Evolutionary conservation across 768 basidiomycete species (phyloP).

Genomic region (Boletus vinaceobasis): DNA sequence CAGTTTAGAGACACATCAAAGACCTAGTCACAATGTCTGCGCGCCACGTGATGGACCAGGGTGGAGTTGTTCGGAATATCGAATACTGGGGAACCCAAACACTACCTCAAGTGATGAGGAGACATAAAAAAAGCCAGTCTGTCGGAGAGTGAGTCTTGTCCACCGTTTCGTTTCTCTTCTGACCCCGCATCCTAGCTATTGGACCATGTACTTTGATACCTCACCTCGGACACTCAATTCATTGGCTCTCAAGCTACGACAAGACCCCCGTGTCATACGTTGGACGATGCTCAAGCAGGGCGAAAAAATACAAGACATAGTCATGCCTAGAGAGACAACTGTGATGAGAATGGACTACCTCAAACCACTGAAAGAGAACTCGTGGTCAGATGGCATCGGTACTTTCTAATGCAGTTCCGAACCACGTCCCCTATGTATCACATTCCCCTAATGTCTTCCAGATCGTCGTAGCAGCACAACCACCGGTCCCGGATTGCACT

Average conservation of each 20-base stretch:
- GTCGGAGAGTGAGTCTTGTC: conserved; percentile 71
- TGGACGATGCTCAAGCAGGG: conserved; percentile 81
- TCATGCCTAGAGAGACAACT: conserved; percentile 47
- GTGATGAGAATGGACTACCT: conserved; percentile 30
- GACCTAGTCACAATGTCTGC: conserved; percentile 70
- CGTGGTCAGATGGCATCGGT: conserved; percentile 28
- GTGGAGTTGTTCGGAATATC: conserved; percentile 80
- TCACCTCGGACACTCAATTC: conserved; percentile 65
- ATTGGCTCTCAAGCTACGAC: conserved; percentile 65
- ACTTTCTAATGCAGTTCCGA: conserved; percentile 6
- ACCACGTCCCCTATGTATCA: not conserved
- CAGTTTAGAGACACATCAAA: conserved; percentile 63
- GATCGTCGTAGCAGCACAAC: not conserved
- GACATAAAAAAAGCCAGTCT: conserved; percentile 52
- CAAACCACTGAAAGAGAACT: conserved; percentile 18
- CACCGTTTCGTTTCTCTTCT: not conserved
- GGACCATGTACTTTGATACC: conserved; percentile 89
- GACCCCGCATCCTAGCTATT: conserved; percentile 55
- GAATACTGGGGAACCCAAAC: conserved; percentile 70
- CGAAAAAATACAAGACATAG: conserved; percentile 67
- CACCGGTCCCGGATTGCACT: not conserved
- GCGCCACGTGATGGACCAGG: conserved; percentile 64
- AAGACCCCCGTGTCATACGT: conserved; percentile 79
- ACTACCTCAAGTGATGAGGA: conserved; percentile 72
- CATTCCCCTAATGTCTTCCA: not conserved